Evolutionary conservation across 2,329 filamentous ascomycete species (phyloP).

Genomic region (Colletotrichum plurivorum): DNA sequence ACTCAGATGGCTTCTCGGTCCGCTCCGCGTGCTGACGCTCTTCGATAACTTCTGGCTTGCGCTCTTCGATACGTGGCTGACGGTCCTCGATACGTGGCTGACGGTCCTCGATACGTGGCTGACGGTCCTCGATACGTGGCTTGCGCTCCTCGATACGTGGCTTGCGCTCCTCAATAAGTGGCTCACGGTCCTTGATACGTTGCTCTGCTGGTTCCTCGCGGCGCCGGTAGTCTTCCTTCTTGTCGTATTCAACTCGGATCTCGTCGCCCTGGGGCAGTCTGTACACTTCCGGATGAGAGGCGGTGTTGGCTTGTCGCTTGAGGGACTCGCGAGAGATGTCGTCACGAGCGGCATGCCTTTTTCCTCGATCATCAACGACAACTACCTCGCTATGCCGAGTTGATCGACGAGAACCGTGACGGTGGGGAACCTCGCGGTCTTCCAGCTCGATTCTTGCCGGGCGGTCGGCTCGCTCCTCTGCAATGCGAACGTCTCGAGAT

Average conservation of each 20-base stretch:
- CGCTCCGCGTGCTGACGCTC: conserved; percentile 43
- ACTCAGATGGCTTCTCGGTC: conserved; percentile 45
- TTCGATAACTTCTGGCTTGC: conserved; percentile 38
- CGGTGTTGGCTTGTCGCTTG: conserved; percentile 6
- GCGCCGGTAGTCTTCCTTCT: conserved; percentile 31
- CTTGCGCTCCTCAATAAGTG: too few species aligned
- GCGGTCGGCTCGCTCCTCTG: conserved; percentile 46
- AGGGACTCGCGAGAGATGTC: conserved; percentile 45
- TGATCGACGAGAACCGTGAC: conserved; percentile 44
- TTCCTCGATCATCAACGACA: conserved; percentile 42
- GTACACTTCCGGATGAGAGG: conserved; percentile 32
- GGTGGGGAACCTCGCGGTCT: conserved; percentile 50
- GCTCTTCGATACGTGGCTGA: conserved; percentile 32
- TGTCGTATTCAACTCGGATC: conserved; percentile 40
- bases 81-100: too few species aligned
- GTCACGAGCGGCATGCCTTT: conserved; percentile 47
- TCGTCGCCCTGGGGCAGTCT: conserved; percentile 39
- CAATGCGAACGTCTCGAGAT: conserved; percentile 45
- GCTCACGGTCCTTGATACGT: conserved; percentile 36
- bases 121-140: too few species aligned
- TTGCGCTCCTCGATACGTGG: too few species aligned
- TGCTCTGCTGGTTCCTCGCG: conserved; percentile 44
- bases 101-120: too few species aligned
- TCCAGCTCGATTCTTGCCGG: conserved; percentile 37
- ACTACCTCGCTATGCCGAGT: conserved; percentile 41